phyloP scores from a whole-genome alignment of 2,329 filamentous ascomycete species.

The Penicillium nordicum region DNA sequence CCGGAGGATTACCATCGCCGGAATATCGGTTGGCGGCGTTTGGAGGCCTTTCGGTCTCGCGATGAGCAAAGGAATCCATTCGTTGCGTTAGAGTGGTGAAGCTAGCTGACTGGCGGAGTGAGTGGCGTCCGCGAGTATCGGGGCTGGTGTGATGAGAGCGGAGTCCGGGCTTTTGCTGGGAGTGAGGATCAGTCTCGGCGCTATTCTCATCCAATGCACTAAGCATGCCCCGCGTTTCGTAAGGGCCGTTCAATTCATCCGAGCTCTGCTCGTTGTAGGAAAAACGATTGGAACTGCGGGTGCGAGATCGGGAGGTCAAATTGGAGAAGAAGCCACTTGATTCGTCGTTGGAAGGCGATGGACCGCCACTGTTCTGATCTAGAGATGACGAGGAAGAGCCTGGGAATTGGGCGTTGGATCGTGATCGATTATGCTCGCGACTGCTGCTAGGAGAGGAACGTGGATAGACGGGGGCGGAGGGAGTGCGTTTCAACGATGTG shows the following conservation, averaged over 20 bases:
- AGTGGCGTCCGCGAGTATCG: conserved; percentile 54
- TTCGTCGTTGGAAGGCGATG: conserved; percentile 40
- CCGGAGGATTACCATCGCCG: conserved; percentile 68
- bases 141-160: conserved; percentile 52
- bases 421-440: conserved; percentile 44
- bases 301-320: conserved; percentile 32
- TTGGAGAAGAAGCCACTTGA: conserved; percentile 27
- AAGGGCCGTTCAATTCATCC: conserved; percentile 46
- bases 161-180: conserved; percentile 41
- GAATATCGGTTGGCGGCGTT: conserved; percentile 70
- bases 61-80: conserved; percentile 49
- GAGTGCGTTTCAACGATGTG: conserved; percentile 46
- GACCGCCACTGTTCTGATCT: conserved; percentile 42
- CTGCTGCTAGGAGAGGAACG: conserved; percentile 40
- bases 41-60: conserved; percentile 48
- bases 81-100: conserved; percentile 54
- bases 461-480: conserved; percentile 46
- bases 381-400: conserved; percentile 49
- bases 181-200: conserved; percentile 30
- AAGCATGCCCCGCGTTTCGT: conserved; percentile 45
- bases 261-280: conserved; percentile 39
- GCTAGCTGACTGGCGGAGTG: conserved; percentile 64
- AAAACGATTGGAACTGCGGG: conserved; percentile 34
- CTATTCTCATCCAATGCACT: conserved; percentile 43
- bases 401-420: conserved; percentile 42